These are phyloP conservation scores for Fusarium nelsonii DNA, from an alignment of 2,329 filamentous ascomycete species.

Conservation along the genomic window DNA sequence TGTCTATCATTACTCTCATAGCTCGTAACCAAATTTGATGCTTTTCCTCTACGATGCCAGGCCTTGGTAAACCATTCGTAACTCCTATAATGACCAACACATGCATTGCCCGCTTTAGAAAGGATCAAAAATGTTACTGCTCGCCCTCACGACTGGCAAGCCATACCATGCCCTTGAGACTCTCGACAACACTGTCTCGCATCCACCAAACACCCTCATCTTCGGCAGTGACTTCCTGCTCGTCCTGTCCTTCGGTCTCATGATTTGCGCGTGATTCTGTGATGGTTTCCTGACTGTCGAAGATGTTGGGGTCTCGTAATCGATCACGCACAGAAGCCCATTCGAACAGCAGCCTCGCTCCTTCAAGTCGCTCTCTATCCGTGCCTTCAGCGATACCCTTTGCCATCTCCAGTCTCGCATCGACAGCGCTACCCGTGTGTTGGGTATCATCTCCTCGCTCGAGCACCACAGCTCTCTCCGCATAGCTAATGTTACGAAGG, in stretches of 20 bases:
- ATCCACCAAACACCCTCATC: slow-evolving; percentile 65
- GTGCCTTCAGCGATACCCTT: slow-evolving; percentile 57
- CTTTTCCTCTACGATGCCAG: slow-evolving; percentile 2
- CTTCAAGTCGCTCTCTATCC: slow-evolving; percentile 60
- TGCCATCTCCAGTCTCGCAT: slow-evolving; percentile 77
- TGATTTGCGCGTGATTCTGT: slow-evolving; percentile 42
- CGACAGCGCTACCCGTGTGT: slow-evolving; percentile 68
- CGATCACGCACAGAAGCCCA: slow-evolving; percentile 64
- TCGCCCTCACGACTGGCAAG: slow-evolving; percentile 58
- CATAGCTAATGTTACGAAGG: slow-evolving; percentile 68
- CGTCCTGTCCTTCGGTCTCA: slow-evolving; percentile 36
- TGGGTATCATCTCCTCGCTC: slow-evolving; percentile 63
- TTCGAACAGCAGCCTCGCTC: slow-evolving; percentile 66
- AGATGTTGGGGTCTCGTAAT: slow-evolving; percentile 46
- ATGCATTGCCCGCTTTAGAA: not conserved
- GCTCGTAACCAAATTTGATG: slow-evolving; percentile 32
- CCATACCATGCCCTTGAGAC: slow-evolving; percentile 67
- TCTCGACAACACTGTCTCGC: slow-evolving; percentile 66
- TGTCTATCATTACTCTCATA: slow-evolving; percentile 35
- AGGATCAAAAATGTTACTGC: slow-evolving; percentile 32
- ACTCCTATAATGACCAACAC: not conserved
- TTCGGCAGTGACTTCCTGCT: slow-evolving; percentile 40
- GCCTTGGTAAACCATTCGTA: not conserved
- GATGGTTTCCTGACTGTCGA: slow-evolving; percentile 54
- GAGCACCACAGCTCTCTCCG: slow-evolving; percentile 75